A percentile compares a stretch with the other conserved stretches of the same genome.
Evolutionary conservation across 371 early-diverging fungal genomes (phyloP).

Genomic region (Thermomucor indicae-seudaticae): DNA sequence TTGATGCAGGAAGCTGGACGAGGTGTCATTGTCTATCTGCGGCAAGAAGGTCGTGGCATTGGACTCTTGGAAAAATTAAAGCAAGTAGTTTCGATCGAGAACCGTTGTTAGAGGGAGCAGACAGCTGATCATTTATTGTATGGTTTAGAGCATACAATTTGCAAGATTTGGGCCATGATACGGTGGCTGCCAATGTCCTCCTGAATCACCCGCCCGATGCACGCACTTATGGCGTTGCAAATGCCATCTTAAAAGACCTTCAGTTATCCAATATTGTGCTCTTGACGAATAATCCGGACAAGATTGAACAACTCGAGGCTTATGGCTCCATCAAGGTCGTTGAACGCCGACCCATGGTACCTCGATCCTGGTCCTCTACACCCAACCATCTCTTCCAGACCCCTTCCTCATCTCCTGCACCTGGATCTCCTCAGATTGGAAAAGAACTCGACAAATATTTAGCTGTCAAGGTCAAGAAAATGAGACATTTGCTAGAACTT

Average conservation of each 20-base stretch:
- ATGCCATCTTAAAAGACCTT: constrained; percentile 85
- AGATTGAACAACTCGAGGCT: constrained; percentile 73
- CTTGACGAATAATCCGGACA: constrained; percentile 96
- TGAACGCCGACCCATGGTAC: constrained; percentile 88
- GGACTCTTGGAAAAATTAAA: constrained; percentile 90
- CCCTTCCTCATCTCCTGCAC: constrained; percentile 24
- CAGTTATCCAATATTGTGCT: constrained; percentile 62
- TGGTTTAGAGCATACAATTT: constrained; percentile 94
- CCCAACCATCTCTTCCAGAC: constrained; percentile 17
- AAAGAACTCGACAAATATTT: constrained; percentile 80
- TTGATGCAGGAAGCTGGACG: constrained; percentile 76
- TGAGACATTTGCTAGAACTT: constrained; percentile 84
- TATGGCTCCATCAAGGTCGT: constrained; percentile 69
- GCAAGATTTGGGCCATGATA: constrained; percentile 94
- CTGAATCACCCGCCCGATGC: constrained; percentile 90
- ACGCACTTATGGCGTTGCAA: constrained; percentile 89
- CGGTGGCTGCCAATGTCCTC: constrained; percentile 87
- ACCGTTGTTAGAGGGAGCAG: background rate
- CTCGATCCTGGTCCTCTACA: constrained; percentile 63
- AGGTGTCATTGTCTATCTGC: constrained; percentile 90
- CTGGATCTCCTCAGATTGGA: background rate
- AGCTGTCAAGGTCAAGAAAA: constrained; percentile 78
- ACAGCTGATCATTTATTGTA: constrained; percentile 1
- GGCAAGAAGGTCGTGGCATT: constrained; percentile 96
- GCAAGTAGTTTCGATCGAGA: constrained; percentile 34